Evolutionary conservation across 139 green algal genomes (phyloP), one percentile per base, ranked within the genome.

Genomic region (Chlamydomonas incerta): DNA sequence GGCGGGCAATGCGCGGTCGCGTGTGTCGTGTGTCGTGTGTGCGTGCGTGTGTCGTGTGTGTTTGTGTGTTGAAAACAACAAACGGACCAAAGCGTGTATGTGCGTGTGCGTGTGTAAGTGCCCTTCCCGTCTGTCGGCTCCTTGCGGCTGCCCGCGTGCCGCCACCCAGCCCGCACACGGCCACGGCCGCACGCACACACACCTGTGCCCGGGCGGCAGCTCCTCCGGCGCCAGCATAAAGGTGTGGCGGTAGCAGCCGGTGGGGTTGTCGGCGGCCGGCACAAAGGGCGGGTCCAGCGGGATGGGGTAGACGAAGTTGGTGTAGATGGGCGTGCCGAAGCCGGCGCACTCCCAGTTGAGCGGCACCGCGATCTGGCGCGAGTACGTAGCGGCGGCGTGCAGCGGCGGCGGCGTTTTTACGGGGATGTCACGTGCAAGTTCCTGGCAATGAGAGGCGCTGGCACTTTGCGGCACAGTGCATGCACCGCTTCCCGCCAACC

Each of bases 271-370:
- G 11, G 90, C 76, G 6, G 55, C 11, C 0, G 95, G 96, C 33
- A 98, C 96, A 68, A 90, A 94, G 13, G 97, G 97, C 17, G 97
- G 96, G 74, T 95, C 90, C 13, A 98, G 73, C 18, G 95, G 94
- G 63, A 98, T 98, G 29, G 97, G 96, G 90, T 99, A 99, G 9
- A 94, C 77, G 52, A 98, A 96, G 87, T 99, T 99, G 31, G 96
- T 97, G 90, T 99, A 99, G 86, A 98, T 97, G 24, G 97, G 97
- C 14, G 73, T 92, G 55, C 97, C 95, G 65, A 93, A 90, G 34
- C 97, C 97, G 63, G 96, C 82, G 62, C 91, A 94, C 89, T 99
- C 96, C 95, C 96, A 98, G 81, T 97, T 98, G 68, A 89, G 83
- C 0, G 97, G 97, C 29, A 99, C 96, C 0, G 74, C 47, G 41